Percentiles rank a stretch among this genome's conserved stretches.
These are phyloP conservation scores for Euphorbia schlechtendalii DNA, from an alignment of 441 rosid species.

Conservation along the genomic window DNA sequence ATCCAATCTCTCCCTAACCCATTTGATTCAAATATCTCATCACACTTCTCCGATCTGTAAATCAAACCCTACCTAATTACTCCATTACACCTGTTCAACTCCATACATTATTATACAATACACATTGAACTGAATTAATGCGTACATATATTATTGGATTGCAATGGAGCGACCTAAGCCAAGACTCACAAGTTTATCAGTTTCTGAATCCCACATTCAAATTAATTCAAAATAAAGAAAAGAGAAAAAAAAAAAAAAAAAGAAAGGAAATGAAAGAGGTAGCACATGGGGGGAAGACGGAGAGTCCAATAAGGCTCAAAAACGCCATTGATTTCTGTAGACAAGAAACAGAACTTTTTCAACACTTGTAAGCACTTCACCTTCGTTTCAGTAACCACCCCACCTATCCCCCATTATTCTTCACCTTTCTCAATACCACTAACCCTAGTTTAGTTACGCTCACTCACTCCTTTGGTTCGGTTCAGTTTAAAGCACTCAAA, in stretches of 20 bases:
- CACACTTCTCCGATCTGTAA: too few relatives aligned
- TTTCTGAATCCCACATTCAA: not conserved
- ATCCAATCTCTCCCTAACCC: too few relatives aligned
- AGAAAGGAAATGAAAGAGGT: not conserved
- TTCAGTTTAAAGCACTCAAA: not conserved
- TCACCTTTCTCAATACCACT: conserved; percentile 8
- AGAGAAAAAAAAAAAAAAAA: not conserved
- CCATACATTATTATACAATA: too few relatives aligned
- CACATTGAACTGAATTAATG: too few relatives aligned
- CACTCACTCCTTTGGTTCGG: conserved; percentile 33
- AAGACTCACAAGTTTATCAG: not conserved
- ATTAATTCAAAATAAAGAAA: not conserved
- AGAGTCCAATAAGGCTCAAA: conserved; percentile 24
- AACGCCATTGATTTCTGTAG: conserved; percentile 64
- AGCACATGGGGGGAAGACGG: conserved; percentile 21
- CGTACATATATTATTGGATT: too few relatives aligned
- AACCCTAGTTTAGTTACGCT: conserved; percentile 7
- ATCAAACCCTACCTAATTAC: too few relatives aligned
- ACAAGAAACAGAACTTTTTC: conserved; percentile 58
- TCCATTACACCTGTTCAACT: too few relatives aligned
- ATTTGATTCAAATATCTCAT: too few relatives aligned
- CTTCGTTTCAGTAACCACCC: conserved; percentile 51
- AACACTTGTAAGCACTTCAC: conserved; percentile 56
- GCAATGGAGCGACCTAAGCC: not conserved
- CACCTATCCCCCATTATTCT: conserved; percentile 22